Percentiles rank a stretch among this genome's conserved stretches.
Conservation (phyloP, 208 protist genomes). For the Angomonas ambiguus region DNA sequence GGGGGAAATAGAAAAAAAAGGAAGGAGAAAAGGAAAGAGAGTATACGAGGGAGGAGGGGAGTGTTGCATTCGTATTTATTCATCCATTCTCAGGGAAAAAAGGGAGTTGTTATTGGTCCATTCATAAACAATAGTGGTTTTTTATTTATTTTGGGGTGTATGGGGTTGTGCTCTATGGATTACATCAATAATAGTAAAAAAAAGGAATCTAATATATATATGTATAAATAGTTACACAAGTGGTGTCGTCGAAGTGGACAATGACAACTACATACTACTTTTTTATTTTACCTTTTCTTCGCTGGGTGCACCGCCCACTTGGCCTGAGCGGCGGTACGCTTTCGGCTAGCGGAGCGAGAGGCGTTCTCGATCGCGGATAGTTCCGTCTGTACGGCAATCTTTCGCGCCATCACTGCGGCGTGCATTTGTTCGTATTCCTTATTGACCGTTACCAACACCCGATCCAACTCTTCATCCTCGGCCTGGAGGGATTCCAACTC, state of each 20-base stretch:
- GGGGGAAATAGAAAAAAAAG: not conserved
- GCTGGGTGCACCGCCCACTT: too few relatives aligned
- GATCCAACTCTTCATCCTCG: constrained; percentile 32
- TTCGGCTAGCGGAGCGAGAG: too few relatives aligned
- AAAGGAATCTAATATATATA: constrained; percentile 7
- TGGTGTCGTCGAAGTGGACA: too few relatives aligned
- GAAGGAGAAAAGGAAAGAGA: not conserved
- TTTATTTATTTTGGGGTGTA: not conserved
- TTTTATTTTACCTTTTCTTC: too few relatives aligned
- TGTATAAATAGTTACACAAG: too few relatives aligned
- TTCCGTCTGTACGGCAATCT: not conserved
- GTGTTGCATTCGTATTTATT: too few relatives aligned
- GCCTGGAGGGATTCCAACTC: constrained; percentile 40
- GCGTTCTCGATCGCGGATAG: constrained; percentile 8
- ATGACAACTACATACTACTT: constrained; percentile 9
- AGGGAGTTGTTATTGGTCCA: not conserved
- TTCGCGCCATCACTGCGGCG: constrained; percentile 49
- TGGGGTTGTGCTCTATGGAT: not conserved
- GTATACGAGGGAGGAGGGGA: not conserved
- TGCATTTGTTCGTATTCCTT: constrained; percentile 77
- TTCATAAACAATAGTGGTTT: not conserved
- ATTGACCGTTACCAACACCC: constrained; percentile 43
- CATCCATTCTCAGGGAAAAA: too few relatives aligned
- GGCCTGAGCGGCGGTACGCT: too few relatives aligned
- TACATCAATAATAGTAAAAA: not conserved